Conservation (phyloP, 495 filamentous ascomycete genomes). For the Pyrenula aspistea region DNA sequence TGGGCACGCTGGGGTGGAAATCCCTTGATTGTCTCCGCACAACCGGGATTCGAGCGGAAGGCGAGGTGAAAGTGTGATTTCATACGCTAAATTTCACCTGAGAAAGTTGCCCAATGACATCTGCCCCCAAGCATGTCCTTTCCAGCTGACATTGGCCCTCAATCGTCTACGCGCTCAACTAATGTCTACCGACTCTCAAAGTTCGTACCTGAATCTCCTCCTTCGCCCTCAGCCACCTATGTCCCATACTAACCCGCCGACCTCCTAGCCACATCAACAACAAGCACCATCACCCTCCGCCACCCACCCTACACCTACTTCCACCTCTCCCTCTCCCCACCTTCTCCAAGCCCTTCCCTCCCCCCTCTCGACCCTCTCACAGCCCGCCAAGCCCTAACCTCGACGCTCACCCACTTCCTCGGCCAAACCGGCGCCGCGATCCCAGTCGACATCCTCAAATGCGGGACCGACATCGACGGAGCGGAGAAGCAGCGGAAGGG, state of each 20-base stretch:
- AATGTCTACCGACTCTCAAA: too few species aligned
- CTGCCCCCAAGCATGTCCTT: too few species aligned
- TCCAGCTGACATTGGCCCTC: too few species aligned
- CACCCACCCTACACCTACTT: neutral
- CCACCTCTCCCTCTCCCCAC: constrained; percentile 1
- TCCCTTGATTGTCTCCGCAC: too few species aligned
- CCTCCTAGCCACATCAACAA: neutral
- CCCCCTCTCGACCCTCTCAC: constrained; percentile 56
- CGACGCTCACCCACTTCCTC: constrained; percentile 68
- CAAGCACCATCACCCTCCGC: neutral
- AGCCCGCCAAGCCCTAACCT: constrained; percentile 55
- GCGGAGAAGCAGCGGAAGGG: neutral
- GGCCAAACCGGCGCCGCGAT: constrained; percentile 68
- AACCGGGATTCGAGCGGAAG: too few species aligned
- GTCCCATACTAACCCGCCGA: neutral
- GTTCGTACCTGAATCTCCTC: too few species aligned
- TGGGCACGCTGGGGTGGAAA: too few species aligned
- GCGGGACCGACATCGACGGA: neutral
- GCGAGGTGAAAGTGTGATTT: too few species aligned
- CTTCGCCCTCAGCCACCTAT: too few species aligned
- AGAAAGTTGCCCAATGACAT: too few species aligned
- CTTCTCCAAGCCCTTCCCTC: neutral
- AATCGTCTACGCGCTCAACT: too few species aligned
- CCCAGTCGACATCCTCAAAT: constrained; percentile 65
- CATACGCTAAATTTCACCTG: too few species aligned